phyloP scores from a whole-genome alignment of 2,329 filamentous ascomycete genomes.

The Trichoderma koningii region DNA sequence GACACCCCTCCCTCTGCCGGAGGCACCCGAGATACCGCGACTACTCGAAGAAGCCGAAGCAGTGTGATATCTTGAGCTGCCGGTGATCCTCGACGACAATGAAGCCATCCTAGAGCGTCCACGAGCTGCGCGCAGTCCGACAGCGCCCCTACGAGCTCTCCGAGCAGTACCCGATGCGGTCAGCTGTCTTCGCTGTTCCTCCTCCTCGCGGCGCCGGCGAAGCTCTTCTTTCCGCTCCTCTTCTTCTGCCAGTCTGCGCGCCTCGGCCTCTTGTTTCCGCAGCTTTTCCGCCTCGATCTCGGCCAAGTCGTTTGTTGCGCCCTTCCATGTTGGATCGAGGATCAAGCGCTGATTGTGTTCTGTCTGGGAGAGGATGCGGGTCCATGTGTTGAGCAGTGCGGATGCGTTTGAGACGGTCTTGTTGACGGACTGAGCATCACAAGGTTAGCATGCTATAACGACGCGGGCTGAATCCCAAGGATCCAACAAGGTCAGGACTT shows the following conservation, averaged over 20 bases:
- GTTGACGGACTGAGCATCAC: slow-evolving; percentile 67
- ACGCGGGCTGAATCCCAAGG: not conserved
- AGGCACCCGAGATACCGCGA: slow-evolving; percentile 34
- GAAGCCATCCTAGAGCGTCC: slow-evolving; percentile 34
- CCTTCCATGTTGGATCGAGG: slow-evolving; percentile 85
- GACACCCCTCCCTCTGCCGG: slow-evolving; percentile 39
- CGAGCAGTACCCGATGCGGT: slow-evolving; percentile 36
- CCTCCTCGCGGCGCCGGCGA: slow-evolving; percentile 63
- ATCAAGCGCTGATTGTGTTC: slow-evolving; percentile 96
- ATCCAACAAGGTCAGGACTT: slow-evolving; percentile 29
- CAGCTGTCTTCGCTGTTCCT: slow-evolving; percentile 48
- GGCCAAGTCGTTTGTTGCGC: slow-evolving; percentile 80
- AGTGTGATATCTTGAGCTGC: slow-evolving; percentile 36
- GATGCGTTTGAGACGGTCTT: slow-evolving; percentile 85
- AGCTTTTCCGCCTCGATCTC: slow-evolving; percentile 81
- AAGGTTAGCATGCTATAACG: slow-evolving; percentile 37
- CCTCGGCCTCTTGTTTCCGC: slow-evolving; percentile 72
- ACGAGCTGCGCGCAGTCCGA: slow-evolving; percentile 18
- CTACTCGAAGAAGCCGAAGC: slow-evolving; percentile 35
- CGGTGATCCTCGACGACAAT: slow-evolving; percentile 32
- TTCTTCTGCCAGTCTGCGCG: slow-evolving; percentile 75
- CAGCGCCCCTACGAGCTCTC: slow-evolving; percentile 35
- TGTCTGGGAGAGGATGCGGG: slow-evolving; percentile 90
- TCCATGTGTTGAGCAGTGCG: slow-evolving; percentile 91
- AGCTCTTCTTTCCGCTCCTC: slow-evolving; percentile 75